These are phyloP conservation scores for Cryptococcus floricola DNA, from an alignment of 1,284 basidiomycete genomes.

Conservation along the genomic window DNA sequence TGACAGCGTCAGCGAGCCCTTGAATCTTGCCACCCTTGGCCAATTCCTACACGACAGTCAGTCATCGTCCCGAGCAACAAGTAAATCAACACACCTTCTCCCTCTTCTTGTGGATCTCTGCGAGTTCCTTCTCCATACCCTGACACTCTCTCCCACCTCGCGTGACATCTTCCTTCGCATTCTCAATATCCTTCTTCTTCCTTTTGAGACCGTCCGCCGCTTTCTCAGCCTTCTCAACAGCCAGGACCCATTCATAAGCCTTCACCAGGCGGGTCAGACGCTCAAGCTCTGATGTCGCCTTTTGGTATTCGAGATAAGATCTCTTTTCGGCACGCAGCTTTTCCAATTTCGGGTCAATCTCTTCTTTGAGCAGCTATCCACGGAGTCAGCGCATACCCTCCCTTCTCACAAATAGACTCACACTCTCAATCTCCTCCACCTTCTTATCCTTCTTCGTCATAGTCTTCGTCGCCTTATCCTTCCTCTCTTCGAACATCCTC, in stretches of 20 bases:
- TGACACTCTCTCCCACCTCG: conserved; percentile 53
- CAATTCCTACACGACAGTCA: conserved; percentile 49
- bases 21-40: conserved; percentile 74
- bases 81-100: conserved; percentile 49
- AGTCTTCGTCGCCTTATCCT: conserved; percentile 94
- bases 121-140: conserved; percentile 59
- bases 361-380: conserved; percentile 66
- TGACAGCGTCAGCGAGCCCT: conserved; percentile 72
- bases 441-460: conserved; percentile 98
- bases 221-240: conserved; percentile 58
- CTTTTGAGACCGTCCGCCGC: conserved; percentile 42
- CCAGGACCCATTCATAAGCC: conserved; percentile 84
- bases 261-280: conserved; percentile 76
- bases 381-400: neutral
- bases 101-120: conserved; percentile 61
- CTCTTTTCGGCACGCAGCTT: conserved; percentile 87
- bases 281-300: conserved; percentile 83
- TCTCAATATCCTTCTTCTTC: conserved; percentile 37
- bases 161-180: conserved; percentile 45
- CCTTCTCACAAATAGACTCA: conserved; percentile 26
- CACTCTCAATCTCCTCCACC: conserved; percentile 78
- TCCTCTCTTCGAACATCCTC: conserved; percentile 98
- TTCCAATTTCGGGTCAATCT: conserved; percentile 92
- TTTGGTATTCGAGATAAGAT: conserved; percentile 86
- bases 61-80: neutral